phyloP scores from a whole-genome alignment of 768 basidiomycete genomes.

The Leucogyrophana mollusca region DNA sequence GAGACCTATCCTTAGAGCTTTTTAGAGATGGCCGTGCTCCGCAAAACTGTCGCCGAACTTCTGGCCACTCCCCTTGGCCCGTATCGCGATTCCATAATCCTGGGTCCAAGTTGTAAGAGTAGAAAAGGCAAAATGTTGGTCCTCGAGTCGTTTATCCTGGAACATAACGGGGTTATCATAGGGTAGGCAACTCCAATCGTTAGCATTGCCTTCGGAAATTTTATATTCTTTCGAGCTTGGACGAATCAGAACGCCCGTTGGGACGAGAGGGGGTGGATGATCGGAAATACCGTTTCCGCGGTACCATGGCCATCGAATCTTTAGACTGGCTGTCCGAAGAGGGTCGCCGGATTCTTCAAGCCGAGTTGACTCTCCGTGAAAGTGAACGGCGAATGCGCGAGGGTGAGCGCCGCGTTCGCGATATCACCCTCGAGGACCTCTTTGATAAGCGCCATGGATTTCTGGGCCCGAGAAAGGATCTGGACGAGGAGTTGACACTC shows the following conservation, averaged over 20 bases:
- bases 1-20: too few species aligned
- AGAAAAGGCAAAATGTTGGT: slow-evolving; percentile 11
- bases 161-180: slow-evolving; percentile 19
- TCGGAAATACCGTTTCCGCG: slow-evolving; percentile 47
- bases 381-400: slow-evolving; percentile 22
- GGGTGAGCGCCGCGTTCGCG: slow-evolving; percentile 16
- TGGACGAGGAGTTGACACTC: slow-evolving; percentile 21
- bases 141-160: slow-evolving; percentile 29
- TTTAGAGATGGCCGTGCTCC: background rate
- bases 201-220: too few species aligned
- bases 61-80: slow-evolving; percentile 27
- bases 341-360: slow-evolving; percentile 40
- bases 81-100: slow-evolving; percentile 25
- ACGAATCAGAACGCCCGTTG: slow-evolving; percentile 43
- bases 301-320: slow-evolving; percentile 43
- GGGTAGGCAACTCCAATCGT: too few species aligned
- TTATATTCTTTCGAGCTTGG: slow-evolving; percentile 45
- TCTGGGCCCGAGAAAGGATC: slow-evolving; percentile 9
- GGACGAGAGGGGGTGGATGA: slow-evolving; percentile 24
- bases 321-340: slow-evolving; percentile 49
- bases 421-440: slow-evolving; percentile 34
- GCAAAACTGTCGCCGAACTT: slow-evolving; percentile 19
- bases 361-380: slow-evolving; percentile 44
- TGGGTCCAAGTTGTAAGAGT: slow-evolving; percentile 19
- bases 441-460: slow-evolving; percentile 23